phyloP scores from a whole-genome alignment of 768 basidiomycete species.

The Termitomyces sp. region DNA sequence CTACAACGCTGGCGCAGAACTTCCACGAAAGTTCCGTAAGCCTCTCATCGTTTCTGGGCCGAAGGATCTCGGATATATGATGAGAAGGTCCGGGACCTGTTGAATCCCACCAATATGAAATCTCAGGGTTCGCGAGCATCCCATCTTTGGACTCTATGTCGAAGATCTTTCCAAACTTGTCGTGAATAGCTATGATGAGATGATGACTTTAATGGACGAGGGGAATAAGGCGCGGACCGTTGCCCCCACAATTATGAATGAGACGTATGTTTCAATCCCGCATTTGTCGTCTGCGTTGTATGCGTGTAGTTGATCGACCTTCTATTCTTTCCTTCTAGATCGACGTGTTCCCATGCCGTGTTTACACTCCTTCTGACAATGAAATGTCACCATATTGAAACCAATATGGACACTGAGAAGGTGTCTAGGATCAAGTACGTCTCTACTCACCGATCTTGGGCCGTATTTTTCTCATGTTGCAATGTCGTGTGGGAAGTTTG shows the following conservation, averaged over 20 bases:
- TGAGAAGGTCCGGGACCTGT: slow-evolving; percentile 94
- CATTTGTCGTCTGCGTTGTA: slow-evolving; percentile 1
- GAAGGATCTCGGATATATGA: slow-evolving; percentile 86
- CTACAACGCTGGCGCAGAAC: slow-evolving; percentile 87
- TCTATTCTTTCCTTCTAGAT: slow-evolving; percentile 38
- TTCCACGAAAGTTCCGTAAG: slow-evolving; percentile 92
- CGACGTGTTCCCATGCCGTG: slow-evolving; percentile 96
- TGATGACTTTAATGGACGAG: slow-evolving; percentile 99
- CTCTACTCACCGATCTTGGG: neutral
- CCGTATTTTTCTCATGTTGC: slow-evolving; percentile 9
- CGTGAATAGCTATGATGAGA: slow-evolving; percentile 88
- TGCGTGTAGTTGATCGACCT: slow-evolving; percentile 5
- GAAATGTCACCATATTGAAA: slow-evolving; percentile 79
- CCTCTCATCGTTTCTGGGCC: slow-evolving; percentile 83
- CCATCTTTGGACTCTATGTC: slow-evolving; percentile 94
- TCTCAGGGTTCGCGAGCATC: slow-evolving; percentile 95
- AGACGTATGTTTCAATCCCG: slow-evolving; percentile 56
- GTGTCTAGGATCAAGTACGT: slow-evolving; percentile 92
- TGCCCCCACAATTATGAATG: slow-evolving; percentile 99
- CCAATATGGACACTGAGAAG: slow-evolving; percentile 93
- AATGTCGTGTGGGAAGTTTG: slow-evolving; percentile 42
- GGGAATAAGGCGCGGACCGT: slow-evolving; percentile 98
- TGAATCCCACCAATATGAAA: slow-evolving; percentile 96
- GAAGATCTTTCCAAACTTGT: slow-evolving; percentile 94
- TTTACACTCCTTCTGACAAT: slow-evolving; percentile 94